Evolutionary conservation across 2,329 filamentous ascomycete genomes (phyloP).

Genomic region (Colletotrichum theobromicola): DNA sequence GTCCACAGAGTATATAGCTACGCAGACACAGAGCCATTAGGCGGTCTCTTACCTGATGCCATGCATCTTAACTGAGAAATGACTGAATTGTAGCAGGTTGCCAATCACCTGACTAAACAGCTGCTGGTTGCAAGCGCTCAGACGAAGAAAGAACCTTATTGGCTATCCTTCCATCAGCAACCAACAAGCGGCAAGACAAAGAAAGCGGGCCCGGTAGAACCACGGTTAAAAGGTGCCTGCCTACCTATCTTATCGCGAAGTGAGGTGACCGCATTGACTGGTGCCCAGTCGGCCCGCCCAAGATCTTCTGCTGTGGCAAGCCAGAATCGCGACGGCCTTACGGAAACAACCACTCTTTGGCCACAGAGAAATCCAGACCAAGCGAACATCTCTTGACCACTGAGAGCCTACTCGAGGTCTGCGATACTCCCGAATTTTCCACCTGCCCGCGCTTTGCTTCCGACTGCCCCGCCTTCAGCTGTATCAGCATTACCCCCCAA

Average conservation of each 20-base stretch:
- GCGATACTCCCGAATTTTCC: neutral
- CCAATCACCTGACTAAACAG: neutral
- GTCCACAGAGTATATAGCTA: fast-evolving
- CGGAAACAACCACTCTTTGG: neutral
- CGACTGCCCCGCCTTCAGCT: constrained; percentile 4
- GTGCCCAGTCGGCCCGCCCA: constrained; percentile 10
- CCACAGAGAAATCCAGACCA: neutral
- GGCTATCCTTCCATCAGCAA: neutral
- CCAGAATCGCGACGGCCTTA: neutral
- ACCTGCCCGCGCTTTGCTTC: neutral
- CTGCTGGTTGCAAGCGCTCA: neutral
- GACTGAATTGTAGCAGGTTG: neutral
- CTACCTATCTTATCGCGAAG: constrained; percentile 18
- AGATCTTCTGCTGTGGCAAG: constrained; percentile 17
- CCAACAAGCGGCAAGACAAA: neutral
- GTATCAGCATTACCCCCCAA: constrained; percentile 1
- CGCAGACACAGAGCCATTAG: neutral
- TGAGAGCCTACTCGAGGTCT: neutral
- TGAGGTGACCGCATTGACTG: constrained; percentile 22
- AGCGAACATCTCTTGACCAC: neutral
- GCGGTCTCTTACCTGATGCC: neutral
- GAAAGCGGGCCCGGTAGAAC: constrained; percentile 2
- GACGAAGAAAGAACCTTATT: neutral
- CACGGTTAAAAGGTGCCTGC: neutral
- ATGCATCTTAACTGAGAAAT: neutral